Conservation (phyloP, 164 flowering plant genomes). For the Vitis rotundifolia region DNA sequence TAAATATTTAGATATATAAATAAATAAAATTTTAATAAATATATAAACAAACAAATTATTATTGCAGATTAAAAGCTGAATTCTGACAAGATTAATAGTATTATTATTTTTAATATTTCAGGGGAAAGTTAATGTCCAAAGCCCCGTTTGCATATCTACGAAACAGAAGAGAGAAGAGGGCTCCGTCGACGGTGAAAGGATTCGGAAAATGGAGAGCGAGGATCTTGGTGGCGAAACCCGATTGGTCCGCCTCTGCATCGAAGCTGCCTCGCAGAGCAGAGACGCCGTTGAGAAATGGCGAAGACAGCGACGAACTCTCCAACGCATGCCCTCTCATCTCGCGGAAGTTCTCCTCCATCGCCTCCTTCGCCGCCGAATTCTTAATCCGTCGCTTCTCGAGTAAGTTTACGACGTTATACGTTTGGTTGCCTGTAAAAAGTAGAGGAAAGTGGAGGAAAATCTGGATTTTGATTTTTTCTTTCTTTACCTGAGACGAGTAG, state of each 20-base stretch:
- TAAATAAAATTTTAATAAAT: too few species aligned
- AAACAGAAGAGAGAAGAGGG: background rate
- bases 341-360: conserved; percentile 71
- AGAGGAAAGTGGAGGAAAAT: background rate
- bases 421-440: conserved; percentile 5
- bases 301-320: conserved; percentile 74
- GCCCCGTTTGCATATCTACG: background rate
- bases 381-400: conserved; percentile 90
- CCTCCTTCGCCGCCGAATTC: conserved; percentile 71
- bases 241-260: conserved; percentile 65
- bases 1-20: too few species aligned
- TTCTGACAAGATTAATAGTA: too few species aligned
- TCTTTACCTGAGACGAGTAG: too few species aligned
- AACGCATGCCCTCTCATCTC: conserved; percentile 73
- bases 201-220: conserved; percentile 16
- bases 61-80: too few species aligned
- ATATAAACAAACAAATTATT: too few species aligned
- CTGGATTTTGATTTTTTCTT: background rate
- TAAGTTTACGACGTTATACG: conserved; percentile 21
- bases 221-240: conserved; percentile 16
- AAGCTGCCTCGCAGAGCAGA: conserved; percentile 56
- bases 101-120: too few species aligned
- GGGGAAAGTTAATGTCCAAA: too few species aligned
- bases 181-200: background rate
- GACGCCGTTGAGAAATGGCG: conserved; percentile 78